phyloP scores from a whole-genome alignment of 768 basidiomycete species.

The Boletus subparvulus region DNA sequence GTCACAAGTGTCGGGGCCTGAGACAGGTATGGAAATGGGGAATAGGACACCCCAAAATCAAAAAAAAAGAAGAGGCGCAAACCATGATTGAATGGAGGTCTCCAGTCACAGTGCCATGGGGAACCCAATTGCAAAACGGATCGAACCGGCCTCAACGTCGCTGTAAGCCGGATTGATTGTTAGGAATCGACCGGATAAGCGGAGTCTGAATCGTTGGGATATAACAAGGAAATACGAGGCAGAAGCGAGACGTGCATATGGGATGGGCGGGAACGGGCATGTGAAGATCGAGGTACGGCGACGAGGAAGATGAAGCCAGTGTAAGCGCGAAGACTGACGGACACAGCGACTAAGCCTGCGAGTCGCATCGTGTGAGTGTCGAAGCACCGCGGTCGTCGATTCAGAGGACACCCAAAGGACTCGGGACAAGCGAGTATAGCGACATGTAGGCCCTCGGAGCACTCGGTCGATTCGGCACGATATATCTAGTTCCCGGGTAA shows the following conservation, averaged over 20 bases:
- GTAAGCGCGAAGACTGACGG: too few species aligned
- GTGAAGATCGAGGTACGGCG: not conserved
- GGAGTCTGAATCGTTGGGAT: constrained; percentile 13
- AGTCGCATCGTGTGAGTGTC: not conserved
- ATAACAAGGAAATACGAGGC: not conserved
- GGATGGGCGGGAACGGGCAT: not conserved
- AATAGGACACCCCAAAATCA: constrained; percentile 1
- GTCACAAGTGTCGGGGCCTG: constrained; percentile 1
- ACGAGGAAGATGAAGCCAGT: too few species aligned
- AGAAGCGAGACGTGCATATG: not conserved
- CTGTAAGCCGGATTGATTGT: not conserved
- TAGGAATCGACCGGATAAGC: not conserved
- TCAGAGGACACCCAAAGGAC: too few species aligned
- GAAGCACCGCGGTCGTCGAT: not conserved
- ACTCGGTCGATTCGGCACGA: not conserved
- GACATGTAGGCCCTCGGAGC: not conserved
- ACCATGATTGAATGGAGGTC: not conserved
- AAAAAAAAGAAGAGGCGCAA: not conserved
- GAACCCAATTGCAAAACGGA: constrained; percentile 10
- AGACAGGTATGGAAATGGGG: not conserved
- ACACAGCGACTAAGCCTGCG: too few species aligned
- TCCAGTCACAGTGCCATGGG: not conserved
- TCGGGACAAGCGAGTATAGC: not conserved
- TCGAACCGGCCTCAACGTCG: constrained; percentile 1
- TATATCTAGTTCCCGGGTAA: not conserved